phyloP scores from a whole-genome alignment of 73 alveolate genomes.

The Strombidium stylifer region DNA sequence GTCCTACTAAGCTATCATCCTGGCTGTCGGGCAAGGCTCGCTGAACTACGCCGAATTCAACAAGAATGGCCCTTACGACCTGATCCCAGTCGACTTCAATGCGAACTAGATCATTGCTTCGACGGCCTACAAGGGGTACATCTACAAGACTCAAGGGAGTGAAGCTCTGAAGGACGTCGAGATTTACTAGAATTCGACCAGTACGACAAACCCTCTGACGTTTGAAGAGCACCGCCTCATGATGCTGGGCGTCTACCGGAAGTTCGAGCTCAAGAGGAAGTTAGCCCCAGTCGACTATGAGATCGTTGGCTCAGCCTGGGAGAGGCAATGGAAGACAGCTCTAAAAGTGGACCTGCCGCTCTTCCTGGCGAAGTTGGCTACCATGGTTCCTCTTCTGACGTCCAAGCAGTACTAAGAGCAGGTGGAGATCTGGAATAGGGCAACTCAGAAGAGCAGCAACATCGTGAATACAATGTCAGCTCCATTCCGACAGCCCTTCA shows the following conservation, averaged over 20 bases:
- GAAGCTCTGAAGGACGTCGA: slow-evolving; percentile 57
- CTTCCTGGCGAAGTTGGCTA: no score
- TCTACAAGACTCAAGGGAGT: neutral
- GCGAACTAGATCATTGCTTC: slow-evolving; percentile 62
- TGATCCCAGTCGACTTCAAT: slow-evolving; percentile 81
- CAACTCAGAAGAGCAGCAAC: no score
- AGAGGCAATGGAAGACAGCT: no score
- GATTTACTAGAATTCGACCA: slow-evolving; percentile 69
- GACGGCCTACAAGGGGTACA: slow-evolving; percentile 26
- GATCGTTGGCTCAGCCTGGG: no score
- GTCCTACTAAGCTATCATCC: slow-evolving; percentile 80
- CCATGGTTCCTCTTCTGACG: no score
- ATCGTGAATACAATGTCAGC: no score
- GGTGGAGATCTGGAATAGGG: no score
- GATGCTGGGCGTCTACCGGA: neutral
- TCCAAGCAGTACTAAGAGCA: no score
- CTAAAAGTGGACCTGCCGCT: no score
- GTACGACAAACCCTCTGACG: slow-evolving; percentile 52
- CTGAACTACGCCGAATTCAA: slow-evolving; percentile 8
- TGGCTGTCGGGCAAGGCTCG: neutral
- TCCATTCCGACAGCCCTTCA: no score
- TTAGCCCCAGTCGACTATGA: no score
- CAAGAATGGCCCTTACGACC: slow-evolving; percentile 54
- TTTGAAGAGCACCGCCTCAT: neutral
- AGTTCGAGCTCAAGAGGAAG: no score